phyloP scores from a whole-genome alignment of 148 eudicot genomes.

The Vaccinium darrowii region DNA sequence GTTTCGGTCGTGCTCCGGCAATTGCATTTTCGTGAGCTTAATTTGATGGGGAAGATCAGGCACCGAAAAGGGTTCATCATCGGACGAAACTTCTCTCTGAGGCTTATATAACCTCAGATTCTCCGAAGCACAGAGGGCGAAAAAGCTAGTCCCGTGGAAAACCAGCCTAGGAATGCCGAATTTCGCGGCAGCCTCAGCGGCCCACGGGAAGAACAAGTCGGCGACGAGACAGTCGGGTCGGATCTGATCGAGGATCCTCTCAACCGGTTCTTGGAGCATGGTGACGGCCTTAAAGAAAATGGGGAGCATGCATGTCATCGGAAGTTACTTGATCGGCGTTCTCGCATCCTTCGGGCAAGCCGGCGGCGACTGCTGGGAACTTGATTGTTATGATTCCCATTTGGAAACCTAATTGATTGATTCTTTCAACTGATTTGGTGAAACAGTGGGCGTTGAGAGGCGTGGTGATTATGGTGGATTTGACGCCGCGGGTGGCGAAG shows the following conservation, averaged over 20 bases:
- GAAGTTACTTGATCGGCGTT: background rate
- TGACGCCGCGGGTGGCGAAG: slow-evolving; percentile 44
- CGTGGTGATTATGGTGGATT: slow-evolving; percentile 52
- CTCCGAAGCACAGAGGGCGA: slow-evolving; percentile 32
- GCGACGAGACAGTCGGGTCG: background rate
- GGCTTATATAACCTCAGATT: slow-evolving; percentile 29
- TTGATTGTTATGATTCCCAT: slow-evolving; percentile 23
- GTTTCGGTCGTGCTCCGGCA: background rate
- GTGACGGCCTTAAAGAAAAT: background rate
- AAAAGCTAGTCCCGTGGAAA: slow-evolving; percentile 45
- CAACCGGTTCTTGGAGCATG: background rate
- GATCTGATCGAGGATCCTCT: background rate
- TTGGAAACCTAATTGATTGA: background rate
- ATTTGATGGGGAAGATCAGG: slow-evolving; percentile 42
- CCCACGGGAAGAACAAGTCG: background rate
- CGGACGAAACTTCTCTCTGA: slow-evolving; percentile 30
- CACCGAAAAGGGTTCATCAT: slow-evolving; percentile 36
- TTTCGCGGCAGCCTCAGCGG: slow-evolving; percentile 25
- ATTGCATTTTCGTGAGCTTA: slow-evolving; percentile 22
- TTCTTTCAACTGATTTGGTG: slow-evolving; percentile 17
- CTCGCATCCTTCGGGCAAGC: slow-evolving; percentile 35
- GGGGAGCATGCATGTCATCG: background rate
- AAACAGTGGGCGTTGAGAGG: slow-evolving; percentile 34
- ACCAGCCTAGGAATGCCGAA: slow-evolving; percentile 49
- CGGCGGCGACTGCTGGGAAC: slow-evolving; percentile 37